A percentile compares a stretch with the other conserved stretches of the same genome.
These are phyloP conservation scores for Quercus lobata DNA, from an alignment of 331 rosid species.

Conservation along the genomic window DNA sequence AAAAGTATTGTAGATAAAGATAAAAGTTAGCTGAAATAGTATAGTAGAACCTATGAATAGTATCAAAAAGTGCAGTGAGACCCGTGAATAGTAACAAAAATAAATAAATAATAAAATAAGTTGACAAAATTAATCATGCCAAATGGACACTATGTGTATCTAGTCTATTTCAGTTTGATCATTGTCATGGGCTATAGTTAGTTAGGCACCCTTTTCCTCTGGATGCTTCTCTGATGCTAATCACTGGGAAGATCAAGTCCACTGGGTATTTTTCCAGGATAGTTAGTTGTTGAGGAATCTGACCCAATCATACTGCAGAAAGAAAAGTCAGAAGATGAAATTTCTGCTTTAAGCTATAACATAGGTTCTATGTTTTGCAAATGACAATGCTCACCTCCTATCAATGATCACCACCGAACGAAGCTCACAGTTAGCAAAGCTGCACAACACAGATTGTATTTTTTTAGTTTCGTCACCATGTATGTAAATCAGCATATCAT, in stretches of 20 bases:
- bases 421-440: slow-evolving; percentile 87
- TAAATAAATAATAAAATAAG: no score
- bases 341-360: background rate
- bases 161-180: background rate
- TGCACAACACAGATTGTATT: slow-evolving; percentile 31
- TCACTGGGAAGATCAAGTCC: slow-evolving; percentile 83
- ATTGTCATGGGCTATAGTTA: slow-evolving; percentile 1
- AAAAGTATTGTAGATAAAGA: no score
- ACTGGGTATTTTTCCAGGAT: slow-evolving; percentile 61
- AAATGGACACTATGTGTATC: background rate
- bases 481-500: background rate
- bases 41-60: no score
- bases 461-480: slow-evolving; percentile 7
- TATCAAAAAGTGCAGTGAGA: no score
- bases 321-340: slow-evolving; percentile 2
- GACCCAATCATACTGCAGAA: slow-evolving; percentile 62
- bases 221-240: slow-evolving; percentile 45
- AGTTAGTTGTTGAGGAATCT: slow-evolving; percentile 56
- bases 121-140: no score
- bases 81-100: no score
- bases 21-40: no score
- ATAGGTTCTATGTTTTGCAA: background rate
- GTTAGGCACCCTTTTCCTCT: slow-evolving; percentile 24
- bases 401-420: slow-evolving; percentile 78
- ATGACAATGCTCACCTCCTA: slow-evolving; percentile 52